phyloP scores from a whole-genome alignment of 2,329 filamentous ascomycete genomes.

The Fusarium newnesense region DNA sequence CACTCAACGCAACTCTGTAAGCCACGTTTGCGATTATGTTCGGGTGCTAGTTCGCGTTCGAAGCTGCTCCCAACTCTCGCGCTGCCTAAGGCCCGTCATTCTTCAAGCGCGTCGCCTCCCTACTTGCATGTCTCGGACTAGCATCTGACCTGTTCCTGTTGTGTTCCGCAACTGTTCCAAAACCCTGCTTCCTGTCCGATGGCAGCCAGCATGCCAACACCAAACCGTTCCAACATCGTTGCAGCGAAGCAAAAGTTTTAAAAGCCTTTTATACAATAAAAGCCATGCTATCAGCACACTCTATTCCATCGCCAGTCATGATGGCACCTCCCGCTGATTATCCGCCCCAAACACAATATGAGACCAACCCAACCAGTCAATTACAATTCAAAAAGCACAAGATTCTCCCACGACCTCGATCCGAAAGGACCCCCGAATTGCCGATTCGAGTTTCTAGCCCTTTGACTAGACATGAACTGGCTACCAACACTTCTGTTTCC shows the following conservation, averaged over 20 bases:
- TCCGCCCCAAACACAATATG: constrained; percentile 41
- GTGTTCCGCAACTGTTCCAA: constrained; percentile 34
- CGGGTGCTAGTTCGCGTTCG: constrained; percentile 33
- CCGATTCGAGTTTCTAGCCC: constrained; percentile 39
- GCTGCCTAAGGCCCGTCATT: constrained; percentile 20
- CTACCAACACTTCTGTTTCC: constrained; percentile 45
- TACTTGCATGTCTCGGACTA: constrained; percentile 40
- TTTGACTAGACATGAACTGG: constrained; percentile 38
- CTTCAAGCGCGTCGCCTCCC: constrained; percentile 29
- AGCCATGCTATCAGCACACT: constrained; percentile 45
- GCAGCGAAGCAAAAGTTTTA: constrained; percentile 39
- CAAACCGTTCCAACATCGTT: constrained; percentile 30
- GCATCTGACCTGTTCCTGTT: constrained; percentile 31
- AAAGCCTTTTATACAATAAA: constrained; percentile 7
- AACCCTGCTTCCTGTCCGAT: constrained; percentile 25
- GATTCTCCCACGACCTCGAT: constrained; percentile 52
- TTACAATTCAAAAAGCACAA: constrained; percentile 60
- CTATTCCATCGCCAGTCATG: constrained; percentile 48
- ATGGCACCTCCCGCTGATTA: constrained; percentile 46
- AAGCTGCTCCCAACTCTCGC: constrained; percentile 26
- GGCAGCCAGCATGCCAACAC: constrained; percentile 43
- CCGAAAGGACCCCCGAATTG: constrained; percentile 40
- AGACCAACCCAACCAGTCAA: constrained; percentile 45
- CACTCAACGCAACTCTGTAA: constrained; percentile 34
- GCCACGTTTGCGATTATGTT: constrained; percentile 30